Conservation (phyloP, 2,329 filamentous ascomycete genomes). For the Colletotrichum sp. region DNA sequence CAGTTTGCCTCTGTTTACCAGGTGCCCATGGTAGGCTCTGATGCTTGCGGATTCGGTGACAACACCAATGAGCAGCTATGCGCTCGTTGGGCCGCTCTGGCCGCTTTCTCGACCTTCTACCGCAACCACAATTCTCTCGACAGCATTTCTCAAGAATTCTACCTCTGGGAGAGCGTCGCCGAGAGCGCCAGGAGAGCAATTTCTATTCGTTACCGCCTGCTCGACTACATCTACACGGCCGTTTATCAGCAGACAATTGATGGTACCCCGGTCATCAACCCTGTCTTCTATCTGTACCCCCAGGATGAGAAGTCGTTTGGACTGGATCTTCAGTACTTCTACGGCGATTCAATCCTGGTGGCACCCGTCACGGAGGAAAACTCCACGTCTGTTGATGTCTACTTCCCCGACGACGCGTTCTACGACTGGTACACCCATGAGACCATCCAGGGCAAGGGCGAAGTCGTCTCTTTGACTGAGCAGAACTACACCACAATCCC, state of each 20-base stretch:
- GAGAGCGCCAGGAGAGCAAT: slow-evolving; percentile 71
- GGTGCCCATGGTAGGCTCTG: slow-evolving; percentile 70
- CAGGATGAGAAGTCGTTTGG: slow-evolving; percentile 47
- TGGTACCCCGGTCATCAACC: slow-evolving; percentile 70
- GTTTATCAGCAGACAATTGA: slow-evolving; percentile 62
- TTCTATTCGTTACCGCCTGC: slow-evolving; percentile 73
- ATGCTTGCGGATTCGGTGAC: slow-evolving; percentile 77
- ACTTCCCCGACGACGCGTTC: slow-evolving; percentile 55
- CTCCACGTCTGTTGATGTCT: slow-evolving; percentile 46
- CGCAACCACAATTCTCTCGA: slow-evolving; percentile 67
- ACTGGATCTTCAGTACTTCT: slow-evolving; percentile 56
- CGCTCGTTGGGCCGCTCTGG: slow-evolving; percentile 70
- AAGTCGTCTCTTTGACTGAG: slow-evolving; percentile 25
- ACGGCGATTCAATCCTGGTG: slow-evolving; percentile 51
- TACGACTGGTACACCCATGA: slow-evolving; percentile 57
- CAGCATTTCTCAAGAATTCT: slow-evolving; percentile 65
- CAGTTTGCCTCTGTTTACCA: slow-evolving; percentile 62
- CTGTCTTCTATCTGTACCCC: slow-evolving; percentile 75
- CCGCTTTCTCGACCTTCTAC: slow-evolving; percentile 75
- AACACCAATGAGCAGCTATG: slow-evolving; percentile 69
- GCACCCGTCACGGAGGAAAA: slow-evolving; percentile 51
- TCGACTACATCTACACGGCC: slow-evolving; percentile 83
- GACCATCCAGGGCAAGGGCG: slow-evolving; percentile 17
- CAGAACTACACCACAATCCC: slow-evolving; percentile 59
- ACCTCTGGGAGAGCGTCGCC: slow-evolving; percentile 68